Evolutionary conservation across 331 rosid genomes (phyloP).

Genomic region (Malus hybrid): DNA sequence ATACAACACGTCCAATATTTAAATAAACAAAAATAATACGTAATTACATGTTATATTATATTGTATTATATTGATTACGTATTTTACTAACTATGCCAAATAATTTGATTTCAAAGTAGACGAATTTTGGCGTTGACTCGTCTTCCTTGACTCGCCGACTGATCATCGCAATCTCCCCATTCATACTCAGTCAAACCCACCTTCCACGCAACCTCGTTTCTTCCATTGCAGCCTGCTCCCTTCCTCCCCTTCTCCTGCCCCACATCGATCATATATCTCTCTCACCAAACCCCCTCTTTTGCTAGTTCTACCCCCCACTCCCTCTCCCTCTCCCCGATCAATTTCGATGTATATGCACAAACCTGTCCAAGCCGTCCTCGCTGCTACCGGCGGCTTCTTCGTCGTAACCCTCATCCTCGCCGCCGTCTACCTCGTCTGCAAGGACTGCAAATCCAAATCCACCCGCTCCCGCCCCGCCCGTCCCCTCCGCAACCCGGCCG

Average conservation of each 20-base stretch:
- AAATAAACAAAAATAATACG: too few relatives aligned
- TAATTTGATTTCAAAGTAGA: neutral
- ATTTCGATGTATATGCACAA: neutral
- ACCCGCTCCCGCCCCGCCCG: neutral
- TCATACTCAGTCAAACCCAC: neutral
- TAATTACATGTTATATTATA: too few relatives aligned
- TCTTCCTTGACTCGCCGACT: neutral
- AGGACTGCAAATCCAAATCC: neutral
- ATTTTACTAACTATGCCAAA: neutral
- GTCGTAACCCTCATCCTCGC: slow-evolving; percentile 30
- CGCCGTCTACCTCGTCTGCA: slow-evolving; percentile 25
- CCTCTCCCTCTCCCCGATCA: neutral
- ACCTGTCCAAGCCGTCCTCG: slow-evolving; percentile 1
- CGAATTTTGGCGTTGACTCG: neutral
- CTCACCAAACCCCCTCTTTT: neutral
- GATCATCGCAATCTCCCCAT: neutral
- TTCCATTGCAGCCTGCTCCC: neutral
- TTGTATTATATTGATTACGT: too few relatives aligned
- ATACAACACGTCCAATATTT: too few relatives aligned
- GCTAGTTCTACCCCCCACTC: too few relatives aligned
- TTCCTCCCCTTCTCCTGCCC: neutral
- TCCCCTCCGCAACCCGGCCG: neutral
- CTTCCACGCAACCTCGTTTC: neutral
- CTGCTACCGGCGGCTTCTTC: slow-evolving; percentile 54
- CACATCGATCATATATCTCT: neutral